Evolutionary conservation across 192 early-diverging fungal genomes (phyloP).

Genomic region (Funneliformis geosporum): DNA sequence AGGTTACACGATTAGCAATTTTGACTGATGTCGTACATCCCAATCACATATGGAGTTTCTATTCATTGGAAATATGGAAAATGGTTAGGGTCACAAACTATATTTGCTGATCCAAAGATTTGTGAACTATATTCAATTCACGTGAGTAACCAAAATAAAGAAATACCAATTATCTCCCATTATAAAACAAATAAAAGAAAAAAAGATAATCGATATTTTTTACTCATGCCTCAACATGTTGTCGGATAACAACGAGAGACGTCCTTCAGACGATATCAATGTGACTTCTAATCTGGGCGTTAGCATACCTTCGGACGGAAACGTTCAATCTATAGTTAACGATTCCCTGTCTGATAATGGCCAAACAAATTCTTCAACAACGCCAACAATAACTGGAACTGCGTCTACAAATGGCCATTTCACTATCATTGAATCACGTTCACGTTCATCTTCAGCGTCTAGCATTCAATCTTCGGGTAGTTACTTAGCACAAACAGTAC

Average conservation of each 20-base stretch:
- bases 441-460: slow-evolving; percentile 27
- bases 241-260: slow-evolving; percentile 10
- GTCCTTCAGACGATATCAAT: slow-evolving; percentile 6
- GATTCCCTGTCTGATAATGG: background rate
- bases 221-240: slow-evolving; percentile 11
- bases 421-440: slow-evolving; percentile 11
- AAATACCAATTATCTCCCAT: no score
- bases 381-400: slow-evolving; percentile 2
- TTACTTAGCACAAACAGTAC: background rate
- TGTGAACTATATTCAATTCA: no score
- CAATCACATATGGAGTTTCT: no score
- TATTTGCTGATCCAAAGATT: no score
- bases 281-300: slow-evolving; percentile 13
- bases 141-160: no score
- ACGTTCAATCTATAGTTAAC: background rate
- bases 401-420: slow-evolving; percentile 15
- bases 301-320: slow-evolving; percentile 15
- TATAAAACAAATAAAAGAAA: no score
- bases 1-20: no score
- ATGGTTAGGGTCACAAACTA: no score
- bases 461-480: slow-evolving; percentile 2
- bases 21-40: no score
- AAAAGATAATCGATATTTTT: background rate
- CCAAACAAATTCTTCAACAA: background rate
- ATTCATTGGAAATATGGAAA: no score